Conservation (phyloP, 768 basidiomycete genomes). For the Suillus placidus region DNA sequence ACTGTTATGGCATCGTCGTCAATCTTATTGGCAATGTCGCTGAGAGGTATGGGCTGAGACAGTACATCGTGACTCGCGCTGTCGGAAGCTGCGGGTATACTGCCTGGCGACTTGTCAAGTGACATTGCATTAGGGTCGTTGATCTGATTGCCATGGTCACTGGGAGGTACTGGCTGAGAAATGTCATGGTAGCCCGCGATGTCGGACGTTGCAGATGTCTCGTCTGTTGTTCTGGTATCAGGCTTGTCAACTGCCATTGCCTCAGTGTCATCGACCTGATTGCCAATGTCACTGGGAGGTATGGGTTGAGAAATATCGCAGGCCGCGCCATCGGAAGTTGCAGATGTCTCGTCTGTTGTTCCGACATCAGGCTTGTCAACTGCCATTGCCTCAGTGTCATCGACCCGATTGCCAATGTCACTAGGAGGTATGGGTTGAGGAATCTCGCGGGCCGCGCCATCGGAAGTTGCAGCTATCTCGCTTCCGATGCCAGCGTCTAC, state of each 20-base stretch:
- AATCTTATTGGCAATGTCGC: slow-evolving; percentile 5
- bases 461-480: not conserved
- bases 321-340: not conserved
- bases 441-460: not conserved
- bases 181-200: not conserved
- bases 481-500: not conserved
- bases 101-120: not conserved
- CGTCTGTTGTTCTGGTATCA: not conserved
- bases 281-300: slow-evolving; percentile 3
- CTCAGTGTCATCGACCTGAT: slow-evolving; percentile 10
- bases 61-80: not conserved
- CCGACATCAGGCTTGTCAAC: slow-evolving; percentile 10
- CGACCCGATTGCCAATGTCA: slow-evolving; percentile 7
- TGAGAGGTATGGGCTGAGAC: slow-evolving; percentile 1
- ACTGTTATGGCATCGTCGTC: slow-evolving; percentile 18
- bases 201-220: not conserved
- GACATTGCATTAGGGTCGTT: not conserved
- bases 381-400: slow-evolving; percentile 18
- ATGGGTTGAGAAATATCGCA: not conserved
- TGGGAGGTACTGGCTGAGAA: not conserved
- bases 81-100: not conserved
- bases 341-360: not conserved
- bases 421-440: not conserved
- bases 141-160: slow-evolving; percentile 6
- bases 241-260: slow-evolving; percentile 22